Evolutionary conservation across 805 yeast genomes (phyloP), one percentile per base, ranked within the genome.

Genomic region (Scheffersomyces spartinae): DNA sequence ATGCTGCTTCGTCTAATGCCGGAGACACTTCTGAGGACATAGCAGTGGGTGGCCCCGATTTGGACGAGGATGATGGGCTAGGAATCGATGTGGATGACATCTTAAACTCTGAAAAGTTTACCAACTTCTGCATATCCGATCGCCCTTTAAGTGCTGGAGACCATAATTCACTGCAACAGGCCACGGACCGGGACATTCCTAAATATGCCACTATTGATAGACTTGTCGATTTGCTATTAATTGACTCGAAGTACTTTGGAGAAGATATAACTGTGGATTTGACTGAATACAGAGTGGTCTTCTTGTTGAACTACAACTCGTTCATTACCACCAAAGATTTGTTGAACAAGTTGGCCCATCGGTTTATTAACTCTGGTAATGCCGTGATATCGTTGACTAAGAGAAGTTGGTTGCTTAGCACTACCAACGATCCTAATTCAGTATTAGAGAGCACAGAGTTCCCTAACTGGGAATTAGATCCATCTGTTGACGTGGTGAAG

Each of bases 201-300:
- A 52, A 55, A 26, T 51, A 41, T 38, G 91, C 91, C 1, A 65
- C 81, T 1, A 51, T 83, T 29, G 91, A 82, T 22, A 72, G 74
- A 38, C 61, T 88, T 38, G 63, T 85, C 28, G 96, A 88, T 48
- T 63, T 86, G 13, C 52, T 88, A 26, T 84, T 88, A 4, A 41
- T 61, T 69, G 45, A 88, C 80, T 12, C 76, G 68, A 20, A 68
- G 67, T 38, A 72, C 68, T 28, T 84, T 71, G 52, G 51, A 25
- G 51, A 48, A 9, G 32, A 39, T 8, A 41, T 54, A n/a, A 33
- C 39, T 6, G 31, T 61, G 16, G 62, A 59, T 30, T 45, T 57
- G 29, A 45, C 55, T 1, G 68, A 60, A 35, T 61, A 50, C 36
- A 32, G 66, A 27, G 48, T 43, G 32, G 63, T 61, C 3, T 61